Conservation (phyloP, 495 filamentous ascomycete genomes). For the Immersiella caudata region DNA sequence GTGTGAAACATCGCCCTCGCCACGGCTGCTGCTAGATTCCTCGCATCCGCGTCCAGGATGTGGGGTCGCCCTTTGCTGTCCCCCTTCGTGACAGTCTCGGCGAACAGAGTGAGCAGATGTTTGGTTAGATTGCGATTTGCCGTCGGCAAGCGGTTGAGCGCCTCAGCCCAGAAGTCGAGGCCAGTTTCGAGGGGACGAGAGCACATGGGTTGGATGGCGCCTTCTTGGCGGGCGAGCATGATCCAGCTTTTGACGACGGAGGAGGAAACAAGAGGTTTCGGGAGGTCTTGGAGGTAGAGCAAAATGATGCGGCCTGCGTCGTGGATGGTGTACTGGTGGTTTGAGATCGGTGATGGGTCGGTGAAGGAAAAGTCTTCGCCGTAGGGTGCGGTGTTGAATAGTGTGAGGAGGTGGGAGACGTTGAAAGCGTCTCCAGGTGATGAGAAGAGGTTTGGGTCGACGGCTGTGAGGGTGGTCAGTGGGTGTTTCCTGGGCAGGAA, state of each 20-base stretch:
- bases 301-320: conserved; percentile 35
- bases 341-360: neutral
- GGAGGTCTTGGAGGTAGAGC: conserved; percentile 31
- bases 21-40: conserved; percentile 30
- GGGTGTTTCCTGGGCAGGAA: too few relatives aligned
- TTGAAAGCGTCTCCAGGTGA: conserved; percentile 30
- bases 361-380: conserved; percentile 34
- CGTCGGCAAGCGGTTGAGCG: conserved; percentile 35
- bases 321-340: conserved; percentile 28
- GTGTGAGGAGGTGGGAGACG: conserved; percentile 24
- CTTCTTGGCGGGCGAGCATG: conserved; percentile 32
- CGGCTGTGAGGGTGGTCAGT: conserved; percentile 12
- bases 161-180: conserved; percentile 39
- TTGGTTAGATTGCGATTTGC: conserved; percentile 34
- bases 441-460: conserved; percentile 28
- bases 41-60: conserved; percentile 29
- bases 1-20: conserved; percentile 36
- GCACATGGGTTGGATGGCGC: conserved; percentile 32
- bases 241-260: conserved; percentile 34
- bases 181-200: conserved; percentile 32
- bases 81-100: conserved; percentile 24
- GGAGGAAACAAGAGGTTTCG: conserved; percentile 32
- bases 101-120: conserved; percentile 32
- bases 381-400: conserved; percentile 31
- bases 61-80: neutral